Percentiles rank a stretch among this genome's conserved stretches.
Conservation (phyloP, 2,329 filamentous ascomycete species). For the Penicillium sp. region DNA sequence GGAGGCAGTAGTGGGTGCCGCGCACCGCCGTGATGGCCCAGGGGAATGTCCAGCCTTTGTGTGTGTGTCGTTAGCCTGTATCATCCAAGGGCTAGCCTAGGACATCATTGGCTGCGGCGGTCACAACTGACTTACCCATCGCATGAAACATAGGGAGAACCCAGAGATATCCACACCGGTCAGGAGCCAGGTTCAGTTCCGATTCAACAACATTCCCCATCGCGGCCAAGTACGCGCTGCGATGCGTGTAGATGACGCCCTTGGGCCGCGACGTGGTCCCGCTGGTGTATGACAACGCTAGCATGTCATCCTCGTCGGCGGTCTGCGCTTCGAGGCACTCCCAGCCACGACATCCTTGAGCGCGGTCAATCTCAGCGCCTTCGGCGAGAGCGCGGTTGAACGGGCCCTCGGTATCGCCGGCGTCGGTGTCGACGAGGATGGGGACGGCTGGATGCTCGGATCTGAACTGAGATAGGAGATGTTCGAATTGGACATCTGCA, state of each 20-base stretch:
- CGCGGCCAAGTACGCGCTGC: constrained; percentile 82
- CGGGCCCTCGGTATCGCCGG: constrained; percentile 56
- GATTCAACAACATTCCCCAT: constrained; percentile 88
- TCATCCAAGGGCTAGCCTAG: too few relatives aligned
- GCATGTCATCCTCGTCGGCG: constrained; percentile 75
- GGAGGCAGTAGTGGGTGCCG: constrained; percentile 94
- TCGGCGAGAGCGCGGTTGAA: constrained; percentile 85
- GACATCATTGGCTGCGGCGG: neutral
- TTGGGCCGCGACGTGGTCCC: constrained; percentile 92
- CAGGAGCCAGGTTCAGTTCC: constrained; percentile 68
- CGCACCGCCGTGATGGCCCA: constrained; percentile 92
- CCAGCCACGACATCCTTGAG: constrained; percentile 75
- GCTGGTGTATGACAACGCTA: constrained; percentile 91
- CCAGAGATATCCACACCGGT: constrained; percentile 84
- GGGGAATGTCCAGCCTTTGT: constrained; percentile 79
- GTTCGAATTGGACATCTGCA: too few relatives aligned
- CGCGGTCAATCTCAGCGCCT: constrained; percentile 72
- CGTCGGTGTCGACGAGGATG: too few relatives aligned
- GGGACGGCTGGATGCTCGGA: too few relatives aligned
- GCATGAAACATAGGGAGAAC: constrained; percentile 86
- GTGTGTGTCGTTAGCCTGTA: too few relatives aligned
- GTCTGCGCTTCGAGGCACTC: constrained; percentile 72
- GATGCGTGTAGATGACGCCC: constrained; percentile 89
- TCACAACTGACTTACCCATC: constrained; percentile 49
- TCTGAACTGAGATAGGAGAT: too few relatives aligned